Conservation (phyloP, 75 land plant genomes). For the Sequoiadendron giganteum region DNA sequence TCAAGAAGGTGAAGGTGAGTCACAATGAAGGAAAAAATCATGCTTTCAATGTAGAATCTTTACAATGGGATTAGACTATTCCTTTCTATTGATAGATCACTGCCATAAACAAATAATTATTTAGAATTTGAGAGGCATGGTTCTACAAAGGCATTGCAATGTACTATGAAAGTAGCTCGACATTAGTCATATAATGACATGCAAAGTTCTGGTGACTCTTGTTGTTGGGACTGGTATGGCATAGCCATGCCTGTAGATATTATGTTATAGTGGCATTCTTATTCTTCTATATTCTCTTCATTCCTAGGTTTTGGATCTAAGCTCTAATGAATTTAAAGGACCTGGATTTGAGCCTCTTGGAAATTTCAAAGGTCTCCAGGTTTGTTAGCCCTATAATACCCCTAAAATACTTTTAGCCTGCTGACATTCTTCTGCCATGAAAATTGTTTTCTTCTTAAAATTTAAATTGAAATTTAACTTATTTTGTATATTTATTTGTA, state of each 20-base stretch:
- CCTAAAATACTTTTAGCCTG: background rate
- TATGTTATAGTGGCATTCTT: background rate
- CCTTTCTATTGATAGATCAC: background rate
- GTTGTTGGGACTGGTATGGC: background rate
- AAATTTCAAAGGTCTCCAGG: slow-evolving; percentile 90
- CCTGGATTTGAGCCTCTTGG: slow-evolving; percentile 92
- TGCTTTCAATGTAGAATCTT: background rate
- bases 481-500: slow-evolving; percentile 4
- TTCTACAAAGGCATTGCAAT: background rate
- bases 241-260: background rate
- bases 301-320: slow-evolving; percentile 90
- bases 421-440: background rate
- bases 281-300: background rate
- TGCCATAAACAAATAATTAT: background rate
- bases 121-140: background rate
- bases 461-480: background rate
- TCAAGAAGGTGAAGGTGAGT: slow-evolving; percentile 84
- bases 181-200: background rate
- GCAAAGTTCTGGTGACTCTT: background rate
- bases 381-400: background rate
- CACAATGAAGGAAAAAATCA: background rate
- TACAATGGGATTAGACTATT: background rate
- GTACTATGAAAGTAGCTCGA: background rate
- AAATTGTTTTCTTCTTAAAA: background rate
- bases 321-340: slow-evolving; percentile 93